phyloP scores from a whole-genome alignment of 352 stramenopile genomes.

The Pythium utonaiense region DNA sequence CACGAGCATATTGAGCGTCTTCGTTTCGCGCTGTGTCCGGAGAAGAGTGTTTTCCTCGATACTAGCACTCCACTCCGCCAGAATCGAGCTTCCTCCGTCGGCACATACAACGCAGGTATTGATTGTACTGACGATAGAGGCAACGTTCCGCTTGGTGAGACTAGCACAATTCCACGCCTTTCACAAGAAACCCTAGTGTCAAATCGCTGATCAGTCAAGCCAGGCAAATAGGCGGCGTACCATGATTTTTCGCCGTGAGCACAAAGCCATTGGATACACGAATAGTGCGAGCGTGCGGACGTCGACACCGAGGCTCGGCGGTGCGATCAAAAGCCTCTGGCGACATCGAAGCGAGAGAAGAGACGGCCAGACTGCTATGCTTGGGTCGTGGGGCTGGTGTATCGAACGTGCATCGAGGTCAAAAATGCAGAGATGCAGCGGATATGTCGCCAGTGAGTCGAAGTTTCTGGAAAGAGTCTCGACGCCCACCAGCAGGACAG shows the following conservation, averaged over 20 bases:
- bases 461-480: neutral
- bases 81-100: conserved; percentile 8
- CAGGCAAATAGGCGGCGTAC: conserved; percentile 28
- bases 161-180: conserved; percentile 62
- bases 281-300: conserved; percentile 53
- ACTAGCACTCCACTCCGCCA: conserved; percentile 6
- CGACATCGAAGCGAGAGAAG: conserved; percentile 58
- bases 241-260: conserved; percentile 66
- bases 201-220: neutral
- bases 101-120: conserved; percentile 28
- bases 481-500: conserved; percentile 6
- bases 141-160: conserved; percentile 41
- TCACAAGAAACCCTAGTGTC: neutral
- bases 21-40: conserved; percentile 10
- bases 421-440: conserved; percentile 26
- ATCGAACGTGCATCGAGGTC: conserved; percentile 23
- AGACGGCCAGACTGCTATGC: conserved; percentile 40
- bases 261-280: conserved; percentile 57
- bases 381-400: conserved; percentile 12
- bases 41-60: conserved; percentile 10
- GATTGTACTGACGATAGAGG: conserved; percentile 37
- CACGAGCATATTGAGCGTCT: conserved; percentile 2
- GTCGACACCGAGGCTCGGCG: conserved; percentile 10
- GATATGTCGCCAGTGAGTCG: neutral
- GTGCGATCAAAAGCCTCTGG: conserved; percentile 55